Evolutionary conservation across 768 basidiomycete genomes (phyloP).

Genomic region (Russula sp.): DNA sequence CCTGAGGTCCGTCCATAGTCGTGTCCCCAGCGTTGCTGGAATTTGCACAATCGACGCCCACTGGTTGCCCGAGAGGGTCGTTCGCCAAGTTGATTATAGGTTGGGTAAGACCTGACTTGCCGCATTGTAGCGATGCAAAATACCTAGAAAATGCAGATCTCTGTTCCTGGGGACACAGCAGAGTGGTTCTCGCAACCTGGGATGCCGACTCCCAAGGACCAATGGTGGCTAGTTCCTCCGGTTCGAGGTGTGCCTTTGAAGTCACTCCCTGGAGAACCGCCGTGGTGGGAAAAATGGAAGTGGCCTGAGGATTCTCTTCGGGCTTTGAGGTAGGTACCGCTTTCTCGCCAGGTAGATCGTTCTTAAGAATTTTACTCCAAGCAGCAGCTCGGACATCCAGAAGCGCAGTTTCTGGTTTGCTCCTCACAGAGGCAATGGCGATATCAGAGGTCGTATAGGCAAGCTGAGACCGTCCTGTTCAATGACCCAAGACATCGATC

Average conservation of each 20-base stretch:
- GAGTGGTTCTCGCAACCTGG: constrained; percentile 36
- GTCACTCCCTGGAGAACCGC: neutral
- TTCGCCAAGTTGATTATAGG: neutral
- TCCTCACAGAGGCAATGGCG: constrained; percentile 7
- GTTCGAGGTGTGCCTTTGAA: neutral
- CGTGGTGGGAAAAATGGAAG: neutral
- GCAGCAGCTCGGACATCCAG: constrained; percentile 38
- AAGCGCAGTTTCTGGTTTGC: constrained; percentile 37
- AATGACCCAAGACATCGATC: constrained; percentile 56
- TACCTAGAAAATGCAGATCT: constrained; percentile 4
- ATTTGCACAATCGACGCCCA: neutral
- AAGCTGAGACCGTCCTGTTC: constrained; percentile 39
- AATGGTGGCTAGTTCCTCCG: constrained; percentile 35
- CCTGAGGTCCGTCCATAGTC: neutral
- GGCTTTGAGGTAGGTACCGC: neutral
- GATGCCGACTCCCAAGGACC: constrained; percentile 58
- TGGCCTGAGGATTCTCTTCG: neutral
- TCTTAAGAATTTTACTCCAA: constrained; percentile 32
- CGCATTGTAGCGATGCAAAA: constrained; percentile 13
- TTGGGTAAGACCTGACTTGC: neutral
- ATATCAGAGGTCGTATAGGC: constrained; percentile 26
- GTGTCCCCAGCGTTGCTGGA: neutral
- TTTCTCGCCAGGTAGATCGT: neutral
- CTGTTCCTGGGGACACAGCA: neutral
- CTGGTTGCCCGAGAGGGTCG: neutral